Evolutionary conservation across 2,329 filamentous ascomycete genomes (phyloP).

Genomic region (Exophiala sp.): DNA sequence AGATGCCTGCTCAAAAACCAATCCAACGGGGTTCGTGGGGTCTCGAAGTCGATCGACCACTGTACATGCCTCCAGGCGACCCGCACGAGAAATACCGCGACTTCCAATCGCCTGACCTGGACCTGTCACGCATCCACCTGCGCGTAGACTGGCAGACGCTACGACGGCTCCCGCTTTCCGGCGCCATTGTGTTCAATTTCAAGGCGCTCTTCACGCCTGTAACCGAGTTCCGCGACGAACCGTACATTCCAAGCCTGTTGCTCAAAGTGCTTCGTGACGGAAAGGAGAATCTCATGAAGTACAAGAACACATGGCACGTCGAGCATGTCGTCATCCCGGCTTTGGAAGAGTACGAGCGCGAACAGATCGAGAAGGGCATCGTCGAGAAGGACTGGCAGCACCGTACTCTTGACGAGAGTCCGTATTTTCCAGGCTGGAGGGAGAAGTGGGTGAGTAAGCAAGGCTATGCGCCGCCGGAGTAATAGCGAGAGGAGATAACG

Average conservation of each 20-base stretch:
- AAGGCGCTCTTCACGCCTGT: constrained; percentile 78
- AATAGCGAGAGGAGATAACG: not conserved
- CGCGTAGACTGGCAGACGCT: constrained; percentile 87
- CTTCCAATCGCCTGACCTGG: constrained; percentile 53
- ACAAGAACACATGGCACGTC: constrained; percentile 76
- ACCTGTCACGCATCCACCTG: constrained; percentile 56
- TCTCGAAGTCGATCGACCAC: constrained; percentile 65
- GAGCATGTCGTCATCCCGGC: constrained; percentile 65
- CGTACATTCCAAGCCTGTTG: constrained; percentile 63
- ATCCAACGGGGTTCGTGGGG: constrained; percentile 85
- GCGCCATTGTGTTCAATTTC: constrained; percentile 77
- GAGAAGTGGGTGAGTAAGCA: constrained; percentile 64
- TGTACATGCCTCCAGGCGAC: constrained; percentile 67
- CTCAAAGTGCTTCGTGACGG: constrained; percentile 64
- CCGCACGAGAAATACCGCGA: constrained; percentile 57
- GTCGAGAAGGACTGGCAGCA: constrained; percentile 59
- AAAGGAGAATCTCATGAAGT: constrained; percentile 65
- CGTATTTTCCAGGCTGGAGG: constrained; percentile 71
- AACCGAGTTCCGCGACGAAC: constrained; percentile 62
- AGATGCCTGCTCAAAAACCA: constrained; percentile 64
- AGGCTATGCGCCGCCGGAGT: constrained; percentile 41
- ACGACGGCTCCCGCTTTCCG: constrained; percentile 68
- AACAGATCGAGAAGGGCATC: constrained; percentile 60
- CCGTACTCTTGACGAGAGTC: constrained; percentile 65
- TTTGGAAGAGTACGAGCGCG: constrained; percentile 56